Conservation (phyloP, 2,329 filamentous ascomycete species). For the Cladosporium sp. region DNA sequence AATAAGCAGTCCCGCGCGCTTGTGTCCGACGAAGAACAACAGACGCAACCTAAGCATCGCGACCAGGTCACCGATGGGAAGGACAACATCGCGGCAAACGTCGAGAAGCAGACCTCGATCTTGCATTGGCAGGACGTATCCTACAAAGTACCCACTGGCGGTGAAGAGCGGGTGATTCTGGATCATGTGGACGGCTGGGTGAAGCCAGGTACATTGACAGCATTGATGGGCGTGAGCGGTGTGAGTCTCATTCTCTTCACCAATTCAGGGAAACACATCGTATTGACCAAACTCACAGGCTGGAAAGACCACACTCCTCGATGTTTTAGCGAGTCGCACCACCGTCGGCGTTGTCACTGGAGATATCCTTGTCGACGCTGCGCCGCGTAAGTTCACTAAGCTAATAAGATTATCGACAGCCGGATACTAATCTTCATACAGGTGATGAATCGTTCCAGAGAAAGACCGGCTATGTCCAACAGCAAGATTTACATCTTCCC, state of each 20-base stretch:
- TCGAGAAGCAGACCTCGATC: conserved; percentile 65
- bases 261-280: conserved; percentile 22
- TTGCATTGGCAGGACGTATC: conserved; percentile 60
- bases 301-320: conserved; percentile 59
- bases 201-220: conserved; percentile 53
- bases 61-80: conserved; percentile 29
- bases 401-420: conserved; percentile 26
- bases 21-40: conserved; percentile 38
- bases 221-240: conserved; percentile 36
- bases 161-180: conserved; percentile 47
- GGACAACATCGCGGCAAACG: conserved; percentile 34
- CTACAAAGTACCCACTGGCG: conserved; percentile 52
- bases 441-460: conserved; percentile 49
- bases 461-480: conserved; percentile 64
- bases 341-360: conserved; percentile 61
- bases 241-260: conserved; percentile 26
- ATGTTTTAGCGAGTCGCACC: conserved; percentile 54
- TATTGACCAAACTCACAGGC: conserved; percentile 43
- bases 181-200: conserved; percentile 54
- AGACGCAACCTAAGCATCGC: conserved; percentile 21
- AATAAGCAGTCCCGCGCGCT: conserved; percentile 36
- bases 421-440: not conserved
- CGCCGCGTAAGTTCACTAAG: conserved; percentile 41
- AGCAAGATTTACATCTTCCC: conserved; percentile 59
- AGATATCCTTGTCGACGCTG: conserved; percentile 63